Evolutionary conservation across 192 early-diverging fungal genomes (phyloP).

Genomic region (Backusella tuberculispora): DNA sequence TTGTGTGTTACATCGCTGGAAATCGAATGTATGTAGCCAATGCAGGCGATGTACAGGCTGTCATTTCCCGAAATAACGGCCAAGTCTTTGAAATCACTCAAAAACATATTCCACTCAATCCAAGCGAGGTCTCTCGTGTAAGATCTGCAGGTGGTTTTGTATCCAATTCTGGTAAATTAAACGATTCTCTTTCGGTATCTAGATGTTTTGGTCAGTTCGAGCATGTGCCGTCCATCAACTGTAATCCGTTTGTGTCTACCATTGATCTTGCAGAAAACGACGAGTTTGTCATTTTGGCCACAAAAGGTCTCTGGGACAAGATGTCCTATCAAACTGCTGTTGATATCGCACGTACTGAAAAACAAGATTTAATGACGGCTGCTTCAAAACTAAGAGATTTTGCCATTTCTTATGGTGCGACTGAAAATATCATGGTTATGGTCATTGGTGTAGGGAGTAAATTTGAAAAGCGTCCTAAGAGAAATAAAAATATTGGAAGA

Average conservation of each 20-base stretch:
- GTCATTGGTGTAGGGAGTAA: constrained; percentile 83
- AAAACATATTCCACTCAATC: constrained; percentile 72
- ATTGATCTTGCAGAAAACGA: constrained; percentile 79
- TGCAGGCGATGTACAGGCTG: constrained; percentile 82
- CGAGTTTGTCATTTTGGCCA: constrained; percentile 79
- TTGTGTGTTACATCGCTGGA: constrained; percentile 80
- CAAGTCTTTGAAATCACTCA: constrained; percentile 67
- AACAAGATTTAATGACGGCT: constrained; percentile 72
- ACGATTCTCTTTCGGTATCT: constrained; percentile 76
- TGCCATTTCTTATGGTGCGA: constrained; percentile 80
- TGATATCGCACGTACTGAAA: constrained; percentile 80
- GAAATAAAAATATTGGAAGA: constrained; percentile 21
- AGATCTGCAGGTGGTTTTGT: constrained; percentile 82
- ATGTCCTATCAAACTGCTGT: constrained; percentile 83
- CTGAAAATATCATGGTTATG: constrained; percentile 85
- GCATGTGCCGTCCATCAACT: constrained; percentile 79
- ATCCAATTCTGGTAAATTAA: constrained; percentile 71
- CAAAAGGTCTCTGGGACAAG: constrained; percentile 76
- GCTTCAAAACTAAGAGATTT: constrained; percentile 85
- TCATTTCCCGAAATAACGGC: constrained; percentile 72
- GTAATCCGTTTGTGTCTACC: constrained; percentile 77
- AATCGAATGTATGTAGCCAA: constrained; percentile 83
- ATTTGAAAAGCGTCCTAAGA: constrained; percentile 52
- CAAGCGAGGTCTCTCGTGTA: constrained; percentile 73
- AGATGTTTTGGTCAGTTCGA: constrained; percentile 88